Percentiles rank a stretch among this genome's conserved stretches.
phyloP scores from a whole-genome alignment of 257 asterid species.

The Jaltomata sinuosa region DNA sequence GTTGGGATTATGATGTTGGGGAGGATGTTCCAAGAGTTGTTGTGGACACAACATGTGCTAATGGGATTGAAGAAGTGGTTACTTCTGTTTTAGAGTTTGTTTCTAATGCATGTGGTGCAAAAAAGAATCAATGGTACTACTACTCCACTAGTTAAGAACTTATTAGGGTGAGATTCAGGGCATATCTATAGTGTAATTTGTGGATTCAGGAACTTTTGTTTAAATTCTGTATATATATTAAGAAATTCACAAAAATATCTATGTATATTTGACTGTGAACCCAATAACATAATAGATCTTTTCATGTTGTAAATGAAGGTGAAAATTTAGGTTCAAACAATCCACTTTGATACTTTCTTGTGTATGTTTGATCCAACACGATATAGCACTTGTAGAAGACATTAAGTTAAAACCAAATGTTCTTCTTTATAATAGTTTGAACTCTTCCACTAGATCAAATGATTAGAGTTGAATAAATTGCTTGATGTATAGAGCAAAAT shows the following conservation, averaged over 20 bases:
- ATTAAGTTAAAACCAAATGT: background rate
- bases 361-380: background rate
- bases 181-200: background rate
- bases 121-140: background rate
- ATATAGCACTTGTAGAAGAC: background rate
- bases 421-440: background rate
- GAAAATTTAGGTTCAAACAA: background rate
- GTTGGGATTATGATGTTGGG: conserved; percentile 73
- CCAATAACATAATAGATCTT: background rate
- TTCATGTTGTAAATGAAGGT: background rate
- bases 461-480: background rate
- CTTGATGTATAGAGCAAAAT: background rate
- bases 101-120: background rate
- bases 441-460: background rate
- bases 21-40: conserved; percentile 43
- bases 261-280: no score
- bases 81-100: conserved; percentile 27
- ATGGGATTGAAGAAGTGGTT: conserved; percentile 25
- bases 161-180: background rate
- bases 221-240: no score
- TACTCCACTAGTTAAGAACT: background rate
- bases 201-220: no score
- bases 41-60: conserved; percentile 48
- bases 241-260: no score
- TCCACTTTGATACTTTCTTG: background rate